Evolutionary conservation across 2,329 filamentous ascomycete genomes (phyloP).

Genomic region (Parastagonospora nodorum): DNA sequence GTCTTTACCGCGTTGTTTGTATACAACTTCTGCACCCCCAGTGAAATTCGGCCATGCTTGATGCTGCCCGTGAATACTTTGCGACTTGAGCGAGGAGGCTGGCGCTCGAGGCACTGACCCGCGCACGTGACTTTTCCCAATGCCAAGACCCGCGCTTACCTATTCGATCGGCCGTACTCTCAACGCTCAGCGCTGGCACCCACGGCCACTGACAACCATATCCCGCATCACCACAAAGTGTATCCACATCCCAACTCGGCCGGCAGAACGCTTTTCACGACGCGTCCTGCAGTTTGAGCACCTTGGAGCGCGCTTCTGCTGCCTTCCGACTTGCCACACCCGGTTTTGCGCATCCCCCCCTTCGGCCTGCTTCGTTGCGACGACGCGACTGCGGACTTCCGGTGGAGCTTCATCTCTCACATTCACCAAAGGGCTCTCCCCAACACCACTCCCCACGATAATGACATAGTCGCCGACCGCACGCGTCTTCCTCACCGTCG

Average conservation of each 20-base stretch:
- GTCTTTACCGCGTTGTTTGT: conserved; percentile 20
- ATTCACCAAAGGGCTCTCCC: conserved; percentile 27
- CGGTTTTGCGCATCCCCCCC: conserved; percentile 33
- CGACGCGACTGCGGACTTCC: conserved; percentile 36
- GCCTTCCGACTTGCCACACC: conserved; percentile 25
- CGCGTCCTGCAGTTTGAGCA: conserved; percentile 36
- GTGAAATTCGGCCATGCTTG: not conserved
- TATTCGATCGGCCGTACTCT: not conserved
- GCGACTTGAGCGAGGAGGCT: not conserved
- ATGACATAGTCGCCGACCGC: conserved; percentile 41
- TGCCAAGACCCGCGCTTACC: conserved; percentile 15
- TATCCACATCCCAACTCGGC: conserved; percentile 43
- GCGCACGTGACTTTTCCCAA: conserved; percentile 1
- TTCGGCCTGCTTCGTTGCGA: conserved; percentile 40
- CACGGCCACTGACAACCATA: conserved; percentile 26
- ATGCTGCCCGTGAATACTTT: not conserved
- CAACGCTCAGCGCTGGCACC: conserved; percentile 20
- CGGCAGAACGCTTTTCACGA: conserved; percentile 42
- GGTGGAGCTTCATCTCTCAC: conserved; percentile 38
- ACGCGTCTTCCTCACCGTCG: conserved; percentile 26
- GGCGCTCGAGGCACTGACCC: not conserved
- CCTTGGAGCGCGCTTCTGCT: conserved; percentile 35
- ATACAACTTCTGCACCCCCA: not conserved
- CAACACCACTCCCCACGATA: conserved; percentile 38
- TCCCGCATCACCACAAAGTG: conserved; percentile 36